Conservation (phyloP, 2,329 filamentous ascomycete genomes). For the Xylaria sp. region DNA sequence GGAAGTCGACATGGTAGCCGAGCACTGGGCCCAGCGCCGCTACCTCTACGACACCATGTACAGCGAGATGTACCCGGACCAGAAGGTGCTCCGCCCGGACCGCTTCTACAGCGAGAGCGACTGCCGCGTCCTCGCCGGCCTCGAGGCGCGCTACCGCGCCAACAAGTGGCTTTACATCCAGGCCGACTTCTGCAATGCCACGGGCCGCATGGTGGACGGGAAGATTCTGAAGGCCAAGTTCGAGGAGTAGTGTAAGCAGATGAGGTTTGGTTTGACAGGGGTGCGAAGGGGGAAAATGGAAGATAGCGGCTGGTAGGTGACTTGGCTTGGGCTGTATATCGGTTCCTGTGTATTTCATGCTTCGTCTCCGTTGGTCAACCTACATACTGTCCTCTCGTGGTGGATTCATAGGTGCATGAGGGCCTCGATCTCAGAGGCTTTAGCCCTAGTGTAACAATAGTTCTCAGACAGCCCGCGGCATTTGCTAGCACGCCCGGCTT, state of each 20-base stretch:
- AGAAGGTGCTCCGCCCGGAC: slow-evolving; percentile 39
- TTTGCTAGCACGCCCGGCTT: too few relatives aligned
- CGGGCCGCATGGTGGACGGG: slow-evolving; percentile 42
- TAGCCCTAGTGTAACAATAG: too few relatives aligned
- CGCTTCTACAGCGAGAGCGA: slow-evolving; percentile 43
- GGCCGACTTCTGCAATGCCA: slow-evolving; percentile 48
- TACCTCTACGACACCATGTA: slow-evolving; percentile 37
- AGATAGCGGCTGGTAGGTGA: not conserved
- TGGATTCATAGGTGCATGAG: not conserved
- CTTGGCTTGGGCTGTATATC: too few relatives aligned
- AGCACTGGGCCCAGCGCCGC: slow-evolving; percentile 34
- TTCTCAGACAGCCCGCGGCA: too few relatives aligned
- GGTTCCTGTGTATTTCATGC: not conserved
- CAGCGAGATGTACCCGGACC: slow-evolving; percentile 37
- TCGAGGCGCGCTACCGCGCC: slow-evolving; percentile 46
- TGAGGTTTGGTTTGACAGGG: too few relatives aligned
- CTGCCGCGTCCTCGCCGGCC: slow-evolving; percentile 41
- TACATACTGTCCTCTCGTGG: not conserved
- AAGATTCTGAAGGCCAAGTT: slow-evolving; percentile 47
- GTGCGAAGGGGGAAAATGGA: too few relatives aligned
- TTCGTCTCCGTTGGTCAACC: not conserved
- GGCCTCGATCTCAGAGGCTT: too few relatives aligned
- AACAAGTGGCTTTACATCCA: slow-evolving; percentile 45
- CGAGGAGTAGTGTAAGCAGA: slow-evolving; percentile 35
- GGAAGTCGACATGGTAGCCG: not conserved